These are phyloP conservation scores for Pichia sp. DNA, from an alignment of 1,139 yeast genomes.

Conservation along the genomic window DNA sequence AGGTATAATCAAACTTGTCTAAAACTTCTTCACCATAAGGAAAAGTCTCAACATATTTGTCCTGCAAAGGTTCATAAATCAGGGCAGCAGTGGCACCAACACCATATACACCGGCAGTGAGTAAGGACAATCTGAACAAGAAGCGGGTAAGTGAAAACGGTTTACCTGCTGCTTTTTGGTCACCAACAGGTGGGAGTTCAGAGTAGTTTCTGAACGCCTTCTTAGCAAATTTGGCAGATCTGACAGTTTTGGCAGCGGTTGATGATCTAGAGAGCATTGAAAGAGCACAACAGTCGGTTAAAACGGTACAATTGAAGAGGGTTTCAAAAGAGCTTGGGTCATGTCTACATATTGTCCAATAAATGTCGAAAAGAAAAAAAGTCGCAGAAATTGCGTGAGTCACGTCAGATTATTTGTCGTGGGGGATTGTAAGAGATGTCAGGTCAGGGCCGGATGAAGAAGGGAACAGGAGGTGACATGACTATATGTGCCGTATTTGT, in stretches of 20 bases:
- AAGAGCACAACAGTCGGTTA: neutral
- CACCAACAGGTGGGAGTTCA: neutral
- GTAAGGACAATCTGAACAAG: conserved; percentile 27
- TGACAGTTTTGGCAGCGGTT: neutral
- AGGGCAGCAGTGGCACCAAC: conserved; percentile 37
- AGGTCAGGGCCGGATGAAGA: too few relatives aligned
- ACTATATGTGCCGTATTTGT: too few relatives aligned
- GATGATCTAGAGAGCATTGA: neutral
- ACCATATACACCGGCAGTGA: conserved; percentile 32
- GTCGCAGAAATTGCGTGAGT: too few relatives aligned
- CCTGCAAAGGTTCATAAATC: conserved; percentile 36
- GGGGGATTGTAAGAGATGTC: too few relatives aligned
- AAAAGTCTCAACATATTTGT: conserved; percentile 46
- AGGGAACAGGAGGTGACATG: too few relatives aligned
- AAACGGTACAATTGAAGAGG: too few relatives aligned
- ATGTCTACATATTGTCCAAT: too few relatives aligned
- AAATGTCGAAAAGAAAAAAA: too few relatives aligned
- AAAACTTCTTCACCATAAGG: conserved; percentile 52
- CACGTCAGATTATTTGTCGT: too few relatives aligned
- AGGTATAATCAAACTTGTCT: conserved; percentile 35
- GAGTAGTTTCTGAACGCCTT: neutral
- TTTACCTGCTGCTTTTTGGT: conserved; percentile 4
- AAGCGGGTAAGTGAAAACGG: conserved; percentile 19
- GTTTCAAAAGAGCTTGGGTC: too few relatives aligned
- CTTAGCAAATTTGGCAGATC: neutral